Conservation (phyloP, 2,329 filamentous ascomycete genomes). For the Colletotrichum sp. region DNA sequence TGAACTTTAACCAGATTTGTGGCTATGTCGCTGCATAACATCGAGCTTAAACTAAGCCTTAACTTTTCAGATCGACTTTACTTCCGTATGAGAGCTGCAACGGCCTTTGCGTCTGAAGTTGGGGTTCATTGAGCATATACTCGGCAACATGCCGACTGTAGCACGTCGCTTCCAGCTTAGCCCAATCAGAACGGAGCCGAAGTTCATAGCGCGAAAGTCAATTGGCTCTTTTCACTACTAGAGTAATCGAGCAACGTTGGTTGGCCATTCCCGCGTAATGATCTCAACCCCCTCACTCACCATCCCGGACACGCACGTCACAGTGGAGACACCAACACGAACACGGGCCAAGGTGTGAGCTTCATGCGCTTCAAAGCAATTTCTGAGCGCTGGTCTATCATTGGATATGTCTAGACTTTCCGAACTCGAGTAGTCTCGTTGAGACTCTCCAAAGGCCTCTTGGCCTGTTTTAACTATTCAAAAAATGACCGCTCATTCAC, state of each 20-base stretch:
- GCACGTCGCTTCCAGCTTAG: not conserved
- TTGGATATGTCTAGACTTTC: not conserved
- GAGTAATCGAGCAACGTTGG: not conserved
- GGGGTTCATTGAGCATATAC: not conserved
- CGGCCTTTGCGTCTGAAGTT: not conserved
- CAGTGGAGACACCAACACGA: not conserved
- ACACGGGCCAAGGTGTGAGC: not conserved
- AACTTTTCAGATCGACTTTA: not conserved
- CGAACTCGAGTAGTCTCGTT: not conserved
- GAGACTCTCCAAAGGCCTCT: not conserved
- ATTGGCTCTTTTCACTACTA: not conserved
- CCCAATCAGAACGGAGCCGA: not conserved
- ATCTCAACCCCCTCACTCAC: not conserved
- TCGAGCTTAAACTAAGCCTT: not conserved
- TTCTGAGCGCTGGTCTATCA: not conserved
- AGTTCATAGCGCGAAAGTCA: not conserved
- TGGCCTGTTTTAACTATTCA: not conserved
- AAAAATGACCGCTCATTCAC: not conserved
- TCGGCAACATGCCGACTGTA: not conserved
- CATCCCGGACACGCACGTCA: not conserved
- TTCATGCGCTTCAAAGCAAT: not conserved
- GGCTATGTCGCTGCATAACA: not conserved
- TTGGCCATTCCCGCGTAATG: not conserved
- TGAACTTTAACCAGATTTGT: not conserved
- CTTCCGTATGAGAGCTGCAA: not conserved